phyloP scores from a whole-genome alignment of 352 stramenopile species.

The Pseudoperonospora humuli region DNA sequence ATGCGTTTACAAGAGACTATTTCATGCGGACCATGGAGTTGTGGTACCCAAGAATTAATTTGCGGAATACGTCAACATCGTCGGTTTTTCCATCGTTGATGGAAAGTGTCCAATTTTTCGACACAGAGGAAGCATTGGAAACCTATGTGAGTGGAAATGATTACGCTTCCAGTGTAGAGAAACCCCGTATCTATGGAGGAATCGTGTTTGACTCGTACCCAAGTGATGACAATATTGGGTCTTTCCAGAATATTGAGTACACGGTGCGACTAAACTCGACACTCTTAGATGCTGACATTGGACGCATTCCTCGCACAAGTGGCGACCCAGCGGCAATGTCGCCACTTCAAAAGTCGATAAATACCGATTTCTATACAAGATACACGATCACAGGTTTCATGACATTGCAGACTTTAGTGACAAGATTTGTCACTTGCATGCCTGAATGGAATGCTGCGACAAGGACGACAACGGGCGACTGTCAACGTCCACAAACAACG shows the following conservation, averaged over 20 bases:
- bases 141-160: slow-evolving; percentile 40
- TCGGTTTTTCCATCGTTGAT: slow-evolving; percentile 38
- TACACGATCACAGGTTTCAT: slow-evolving; percentile 21
- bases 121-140: slow-evolving; percentile 32
- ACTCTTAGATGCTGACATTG: slow-evolving; percentile 1
- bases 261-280: slow-evolving; percentile 45
- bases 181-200: slow-evolving; percentile 50
- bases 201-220: slow-evolving; percentile 59
- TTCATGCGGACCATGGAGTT: slow-evolving; percentile 55
- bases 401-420: slow-evolving; percentile 20
- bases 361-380: slow-evolving; percentile 11
- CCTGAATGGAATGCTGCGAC: slow-evolving; percentile 13
- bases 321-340: slow-evolving; percentile 4
- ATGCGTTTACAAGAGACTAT: slow-evolving; percentile 51
- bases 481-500: slow-evolving; percentile 13
- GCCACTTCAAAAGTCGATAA: slow-evolving; percentile 18
- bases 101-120: slow-evolving; percentile 60
- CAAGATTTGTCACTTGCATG: slow-evolving; percentile 20
- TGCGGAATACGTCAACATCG: slow-evolving; percentile 17
- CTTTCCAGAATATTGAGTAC: slow-evolving; percentile 37
- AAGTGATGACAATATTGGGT: slow-evolving; percentile 20
- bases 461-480: slow-evolving; percentile 13
- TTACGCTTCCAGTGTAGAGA: slow-evolving; percentile 37
- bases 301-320: slow-evolving; percentile 1
- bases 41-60: slow-evolving; percentile 39